These are phyloP conservation scores for Circinella umbellata DNA, from an alignment of 371 early-diverging fungal genomes.

Conservation along the genomic window DNA sequence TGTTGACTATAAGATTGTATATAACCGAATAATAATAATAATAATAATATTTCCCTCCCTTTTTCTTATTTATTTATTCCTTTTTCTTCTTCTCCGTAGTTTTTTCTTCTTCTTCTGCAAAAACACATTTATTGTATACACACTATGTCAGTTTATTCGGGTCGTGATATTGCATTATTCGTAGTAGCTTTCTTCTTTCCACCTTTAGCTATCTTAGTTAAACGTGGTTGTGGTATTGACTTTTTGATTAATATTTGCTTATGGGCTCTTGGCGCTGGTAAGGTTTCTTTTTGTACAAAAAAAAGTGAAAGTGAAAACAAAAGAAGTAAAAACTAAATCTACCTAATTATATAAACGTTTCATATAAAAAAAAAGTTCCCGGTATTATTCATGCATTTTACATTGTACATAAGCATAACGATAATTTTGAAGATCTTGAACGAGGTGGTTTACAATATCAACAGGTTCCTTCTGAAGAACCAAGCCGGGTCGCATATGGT, in stretches of 20 bases:
- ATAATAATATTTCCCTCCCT: too few relatives aligned
- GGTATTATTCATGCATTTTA: slow-evolving; percentile 58
- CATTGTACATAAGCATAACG: slow-evolving; percentile 56
- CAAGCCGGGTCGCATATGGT: slow-evolving; percentile 35
- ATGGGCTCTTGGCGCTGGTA: slow-evolving; percentile 62
- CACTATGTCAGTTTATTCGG: slow-evolving; percentile 36
- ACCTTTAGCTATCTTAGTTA: slow-evolving; percentile 68
- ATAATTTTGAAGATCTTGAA: slow-evolving; percentile 49
- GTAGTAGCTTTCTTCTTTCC: slow-evolving; percentile 75
- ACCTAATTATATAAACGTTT: background rate
- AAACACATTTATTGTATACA: background rate
- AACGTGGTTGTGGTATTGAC: slow-evolving; percentile 69
- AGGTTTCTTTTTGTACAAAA: slow-evolving; percentile 1
- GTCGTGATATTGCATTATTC: slow-evolving; percentile 60
- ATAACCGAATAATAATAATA: too few relatives aligned
- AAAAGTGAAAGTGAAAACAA: background rate
- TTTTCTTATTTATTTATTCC: background rate
- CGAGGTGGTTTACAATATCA: slow-evolving; percentile 49
- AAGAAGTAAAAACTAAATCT: background rate
- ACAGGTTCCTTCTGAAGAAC: slow-evolving; percentile 38
- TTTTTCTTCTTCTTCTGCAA: background rate
- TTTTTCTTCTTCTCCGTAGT: too few relatives aligned
- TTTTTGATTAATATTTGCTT: slow-evolving; percentile 71
- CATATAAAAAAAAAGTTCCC: slow-evolving; percentile 31
- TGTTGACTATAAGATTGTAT: too few relatives aligned